A percentile compares a stretch with the other conserved stretches of the same genome.
phyloP scores from a whole-genome alignment of 805 yeast species.

The Clavispora santaluciae region DNA sequence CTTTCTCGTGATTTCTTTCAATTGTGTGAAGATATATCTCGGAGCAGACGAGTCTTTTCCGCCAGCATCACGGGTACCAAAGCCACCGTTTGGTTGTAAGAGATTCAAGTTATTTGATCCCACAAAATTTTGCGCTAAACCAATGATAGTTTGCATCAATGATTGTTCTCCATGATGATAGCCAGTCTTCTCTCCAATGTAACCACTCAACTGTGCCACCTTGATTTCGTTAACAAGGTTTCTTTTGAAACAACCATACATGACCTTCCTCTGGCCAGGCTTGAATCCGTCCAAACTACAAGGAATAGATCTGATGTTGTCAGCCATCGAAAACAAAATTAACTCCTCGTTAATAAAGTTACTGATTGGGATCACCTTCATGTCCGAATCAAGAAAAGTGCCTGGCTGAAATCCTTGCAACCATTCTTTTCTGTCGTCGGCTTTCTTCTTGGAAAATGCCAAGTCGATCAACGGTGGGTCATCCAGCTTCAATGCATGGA shows the following conservation, averaged over 20 bases:
- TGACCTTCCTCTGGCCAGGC: constrained; percentile 94
- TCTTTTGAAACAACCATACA: constrained; percentile 82
- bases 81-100: constrained; percentile 87
- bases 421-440: constrained; percentile 98
- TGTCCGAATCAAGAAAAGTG: constrained; percentile 77
- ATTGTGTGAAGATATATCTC: constrained; percentile 89
- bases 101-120: constrained; percentile 88
- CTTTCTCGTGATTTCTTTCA: constrained; percentile 67
- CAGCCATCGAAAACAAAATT: constrained; percentile 94
- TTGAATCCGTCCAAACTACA: constrained; percentile 91
- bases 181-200: constrained; percentile 81
- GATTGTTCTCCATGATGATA: constrained; percentile 96
- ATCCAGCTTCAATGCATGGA: constrained; percentile 72
- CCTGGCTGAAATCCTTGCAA: constrained; percentile 87
- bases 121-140: constrained; percentile 90
- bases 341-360: constrained; percentile 94
- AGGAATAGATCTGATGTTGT: constrained; percentile 92
- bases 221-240: constrained; percentile 74
- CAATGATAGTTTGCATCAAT: constrained; percentile 82
- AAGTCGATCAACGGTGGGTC: constrained; percentile 79
- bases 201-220: constrained; percentile 87
- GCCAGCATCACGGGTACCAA: constrained; percentile 94
- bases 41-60: constrained; percentile 99
- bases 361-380: constrained; percentile 76
- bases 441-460: constrained; percentile 91